Conservation (phyloP, 2,329 filamentous ascomycete genomes). For the Penicillium hordei region DNA sequence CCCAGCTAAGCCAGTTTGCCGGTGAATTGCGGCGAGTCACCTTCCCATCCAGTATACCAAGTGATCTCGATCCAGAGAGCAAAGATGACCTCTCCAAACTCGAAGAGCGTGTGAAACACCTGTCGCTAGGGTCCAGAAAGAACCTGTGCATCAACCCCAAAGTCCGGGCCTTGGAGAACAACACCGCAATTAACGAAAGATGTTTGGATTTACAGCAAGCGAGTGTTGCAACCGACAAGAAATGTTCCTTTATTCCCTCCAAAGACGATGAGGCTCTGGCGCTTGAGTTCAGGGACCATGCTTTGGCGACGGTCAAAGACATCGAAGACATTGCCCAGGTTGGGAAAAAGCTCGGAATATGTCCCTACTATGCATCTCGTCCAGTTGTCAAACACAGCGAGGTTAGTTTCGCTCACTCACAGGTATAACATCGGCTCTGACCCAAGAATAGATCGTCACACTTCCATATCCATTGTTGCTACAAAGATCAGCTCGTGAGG, state of each 20-base stretch:
- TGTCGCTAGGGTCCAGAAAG: slow-evolving; percentile 82
- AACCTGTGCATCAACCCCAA: slow-evolving; percentile 85
- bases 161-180: slow-evolving; percentile 67
- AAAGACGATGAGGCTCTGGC: slow-evolving; percentile 71
- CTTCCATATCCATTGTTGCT: slow-evolving; percentile 88
- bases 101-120: slow-evolving; percentile 69
- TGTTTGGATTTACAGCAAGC: slow-evolving; percentile 88
- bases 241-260: slow-evolving; percentile 75
- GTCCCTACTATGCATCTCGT: slow-evolving; percentile 94
- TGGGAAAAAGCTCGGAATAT: slow-evolving; percentile 76
- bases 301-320: slow-evolving; percentile 80
- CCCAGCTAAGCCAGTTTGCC: slow-evolving; percentile 85
- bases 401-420: slow-evolving; percentile 36
- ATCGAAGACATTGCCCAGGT: slow-evolving; percentile 85
- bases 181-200: slow-evolving; percentile 86
- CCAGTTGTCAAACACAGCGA: slow-evolving; percentile 79
- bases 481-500: slow-evolving; percentile 82
- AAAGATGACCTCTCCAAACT: slow-evolving; percentile 30
- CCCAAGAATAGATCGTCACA: slow-evolving; percentile 67
- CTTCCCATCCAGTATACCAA: slow-evolving; percentile 69
- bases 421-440: background rate
- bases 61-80: slow-evolving; percentile 31
- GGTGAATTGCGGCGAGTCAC: slow-evolving; percentile 75
- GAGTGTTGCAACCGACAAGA: slow-evolving; percentile 59
- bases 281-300: slow-evolving; percentile 79